These are phyloP conservation scores for Verticillium tricorpus DNA, from an alignment of 2,329 filamentous ascomycete genomes.

Conservation along the genomic window DNA sequence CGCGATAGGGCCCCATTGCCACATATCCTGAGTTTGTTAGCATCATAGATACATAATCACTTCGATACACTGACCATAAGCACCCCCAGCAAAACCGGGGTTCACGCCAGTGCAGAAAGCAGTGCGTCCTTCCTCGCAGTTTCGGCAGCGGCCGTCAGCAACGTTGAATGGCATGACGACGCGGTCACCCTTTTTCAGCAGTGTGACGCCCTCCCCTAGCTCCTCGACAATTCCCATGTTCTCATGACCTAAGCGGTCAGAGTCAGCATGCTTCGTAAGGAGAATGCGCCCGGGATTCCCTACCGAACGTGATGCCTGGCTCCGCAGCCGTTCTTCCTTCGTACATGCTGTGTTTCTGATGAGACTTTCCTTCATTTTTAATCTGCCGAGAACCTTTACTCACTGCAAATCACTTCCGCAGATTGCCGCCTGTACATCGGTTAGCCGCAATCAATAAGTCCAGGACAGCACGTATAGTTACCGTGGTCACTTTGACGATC, in stretches of 20 bases:
- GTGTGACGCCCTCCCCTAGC: constrained; percentile 52
- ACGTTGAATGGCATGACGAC: constrained; percentile 65
- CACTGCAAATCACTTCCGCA: constrained; percentile 48
- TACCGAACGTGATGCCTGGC: constrained; percentile 56
- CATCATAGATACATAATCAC: background rate
- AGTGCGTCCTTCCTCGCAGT: constrained; percentile 60
- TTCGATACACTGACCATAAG: constrained; percentile 20
- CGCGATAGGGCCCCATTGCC: constrained; percentile 50
- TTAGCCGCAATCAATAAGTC: background rate
- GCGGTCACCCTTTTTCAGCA: constrained; percentile 58
- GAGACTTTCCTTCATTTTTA: constrained; percentile 4
- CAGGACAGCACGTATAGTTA: constrained; percentile 23
- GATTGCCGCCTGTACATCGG: constrained; percentile 34
- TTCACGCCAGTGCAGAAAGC: constrained; percentile 58
- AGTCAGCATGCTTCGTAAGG: background rate
- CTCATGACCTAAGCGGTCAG: constrained; percentile 38
- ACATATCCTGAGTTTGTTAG: constrained; percentile 40
- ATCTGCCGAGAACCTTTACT: constrained; percentile 9
- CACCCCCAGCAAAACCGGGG: constrained; percentile 30
- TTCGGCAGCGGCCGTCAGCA: constrained; percentile 57
- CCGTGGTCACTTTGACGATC: constrained; percentile 62
- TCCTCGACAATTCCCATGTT: constrained; percentile 57
- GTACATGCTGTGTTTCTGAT: constrained; percentile 49
- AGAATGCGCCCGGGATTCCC: constrained; percentile 3
- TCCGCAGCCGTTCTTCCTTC: constrained; percentile 61